Conservation (phyloP, 2,329 filamentous ascomycete genomes). For the Fusarium drepaniforme region DNA sequence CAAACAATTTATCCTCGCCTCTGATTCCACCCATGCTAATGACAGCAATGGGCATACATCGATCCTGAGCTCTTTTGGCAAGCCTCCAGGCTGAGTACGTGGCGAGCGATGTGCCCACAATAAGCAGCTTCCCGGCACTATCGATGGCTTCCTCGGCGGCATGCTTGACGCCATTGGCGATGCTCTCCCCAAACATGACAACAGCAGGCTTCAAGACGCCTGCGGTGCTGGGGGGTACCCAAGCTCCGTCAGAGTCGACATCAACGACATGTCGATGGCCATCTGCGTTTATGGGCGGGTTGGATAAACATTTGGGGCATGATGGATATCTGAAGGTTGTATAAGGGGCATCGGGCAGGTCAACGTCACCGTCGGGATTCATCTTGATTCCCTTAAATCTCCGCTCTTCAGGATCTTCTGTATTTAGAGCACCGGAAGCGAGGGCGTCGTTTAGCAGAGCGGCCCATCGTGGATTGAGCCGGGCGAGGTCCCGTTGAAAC, state of each 20-base stretch:
- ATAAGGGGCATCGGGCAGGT: slow-evolving; percentile 88
- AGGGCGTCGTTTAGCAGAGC: slow-evolving; percentile 80
- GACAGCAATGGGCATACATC: slow-evolving; percentile 87
- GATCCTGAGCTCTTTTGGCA: slow-evolving; percentile 84
- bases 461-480: slow-evolving; percentile 89
- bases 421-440: slow-evolving; percentile 79
- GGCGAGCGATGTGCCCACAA: slow-evolving; percentile 90
- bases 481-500: slow-evolving; percentile 82
- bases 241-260: slow-evolving; percentile 85
- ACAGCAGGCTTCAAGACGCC: slow-evolving; percentile 94
- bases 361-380: slow-evolving; percentile 96
- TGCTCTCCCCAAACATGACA: slow-evolving; percentile 96
- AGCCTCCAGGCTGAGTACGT: slow-evolving; percentile 96
- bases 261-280: slow-evolving; percentile 70
- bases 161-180: slow-evolving; percentile 75
- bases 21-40: slow-evolving; percentile 89
- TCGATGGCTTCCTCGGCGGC: slow-evolving; percentile 87
- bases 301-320: slow-evolving; percentile 82
- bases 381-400: slow-evolving; percentile 78
- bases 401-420: slow-evolving; percentile 80
- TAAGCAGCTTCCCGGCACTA: slow-evolving; percentile 77
- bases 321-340: slow-evolving; percentile 91
- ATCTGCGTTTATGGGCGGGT: slow-evolving; percentile 68
- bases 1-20: slow-evolving; percentile 81
- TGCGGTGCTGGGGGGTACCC: slow-evolving; percentile 72